Conservation (phyloP, 768 basidiomycete species). For the Lactarius deliciosus region DNA sequence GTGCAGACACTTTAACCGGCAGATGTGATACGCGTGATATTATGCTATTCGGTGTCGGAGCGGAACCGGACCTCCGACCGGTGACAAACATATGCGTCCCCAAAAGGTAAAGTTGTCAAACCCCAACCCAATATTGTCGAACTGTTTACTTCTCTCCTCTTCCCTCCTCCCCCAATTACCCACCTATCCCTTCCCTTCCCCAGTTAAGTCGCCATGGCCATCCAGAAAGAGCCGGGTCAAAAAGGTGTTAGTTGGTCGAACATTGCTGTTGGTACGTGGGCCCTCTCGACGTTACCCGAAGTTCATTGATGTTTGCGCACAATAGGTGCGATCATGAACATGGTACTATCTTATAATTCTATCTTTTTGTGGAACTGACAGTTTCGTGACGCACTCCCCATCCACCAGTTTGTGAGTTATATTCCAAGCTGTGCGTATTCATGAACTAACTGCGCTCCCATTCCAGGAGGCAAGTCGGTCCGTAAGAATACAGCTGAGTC, state of each 20-base stretch:
- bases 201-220: slow-evolving; percentile 56
- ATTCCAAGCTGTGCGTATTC: slow-evolving; percentile 2
- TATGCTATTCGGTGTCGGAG: not conserved
- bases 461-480: slow-evolving; percentile 66
- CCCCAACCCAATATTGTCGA: not conserved
- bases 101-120: not conserved
- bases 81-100: slow-evolving; percentile 14
- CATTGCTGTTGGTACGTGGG: slow-evolving; percentile 84
- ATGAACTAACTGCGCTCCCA: slow-evolving; percentile 25
- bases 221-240: slow-evolving; percentile 83
- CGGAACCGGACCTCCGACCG: slow-evolving; percentile 16
- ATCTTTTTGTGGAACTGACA: slow-evolving; percentile 1
- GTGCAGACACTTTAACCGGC: slow-evolving; percentile 2
- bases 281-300: not conserved
- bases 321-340: slow-evolving; percentile 95
- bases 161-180: slow-evolving; percentile 23
- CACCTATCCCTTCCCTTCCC: slow-evolving; percentile 26
- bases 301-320: not conserved
- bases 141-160: slow-evolving; percentile 1
- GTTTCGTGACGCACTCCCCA: slow-evolving; percentile 11
- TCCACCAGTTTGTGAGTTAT: slow-evolving; percentile 39
- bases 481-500: not conserved
- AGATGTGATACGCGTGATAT: not conserved
- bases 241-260: slow-evolving; percentile 94
- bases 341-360: slow-evolving; percentile 54